Evolutionary conservation across 2,329 filamentous ascomycete genomes (phyloP), one percentile per base, ranked within the genome.

Genomic region (Rachicladosporium sp.): DNA sequence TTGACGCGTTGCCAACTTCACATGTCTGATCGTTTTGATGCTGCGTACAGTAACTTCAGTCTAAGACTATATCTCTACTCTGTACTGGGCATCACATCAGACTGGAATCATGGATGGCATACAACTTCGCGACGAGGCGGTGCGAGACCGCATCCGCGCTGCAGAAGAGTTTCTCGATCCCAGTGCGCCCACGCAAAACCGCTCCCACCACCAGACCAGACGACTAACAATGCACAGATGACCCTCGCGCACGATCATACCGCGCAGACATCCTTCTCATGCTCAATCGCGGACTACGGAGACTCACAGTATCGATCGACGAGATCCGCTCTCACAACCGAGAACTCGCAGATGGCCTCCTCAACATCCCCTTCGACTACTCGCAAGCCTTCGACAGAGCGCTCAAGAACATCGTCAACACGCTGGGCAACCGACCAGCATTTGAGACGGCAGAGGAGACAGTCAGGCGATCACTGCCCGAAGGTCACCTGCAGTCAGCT

Each of bases 161-260:
- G 87, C 86, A n/a, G 75, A 82, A 53, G 88, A 95, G 61, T 95
- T 96, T 57, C 76, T 96, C 33, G 89, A 95, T 68, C 89, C 89
- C 45, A 80, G 87, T 33, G 35, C 29, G 13, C n/a, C 23, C 21
- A 15, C 7, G 4, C 10, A 31, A 10, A 19, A n/a, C n/a, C n/a
- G n/a, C n/a, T n/a, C n/a, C n/a, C n/a, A n/a, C n/a, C n/a, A n/a
- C n/a, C n/a, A n/a, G n/a, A n/a, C n/a, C n/a, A n/a, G n/a, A n/a
- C n/a, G n/a, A n/a, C n/a, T n/a, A n/a, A n/a, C n/a, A n/a, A n/a
- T n/a, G n/a, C n/a, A n/a, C 43, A 78, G 74, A 63, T 50, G 74
- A 78, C 63, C 67, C 68, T 15, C 62, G 69, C 45, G 70, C 70
- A 43, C 68, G 73, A 63, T 93, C 85, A 62, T 95, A 95, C 66